These are phyloP conservation scores for Termitomyces eurrhizus DNA, from an alignment of 768 basidiomycete genomes.

Conservation along the genomic window DNA sequence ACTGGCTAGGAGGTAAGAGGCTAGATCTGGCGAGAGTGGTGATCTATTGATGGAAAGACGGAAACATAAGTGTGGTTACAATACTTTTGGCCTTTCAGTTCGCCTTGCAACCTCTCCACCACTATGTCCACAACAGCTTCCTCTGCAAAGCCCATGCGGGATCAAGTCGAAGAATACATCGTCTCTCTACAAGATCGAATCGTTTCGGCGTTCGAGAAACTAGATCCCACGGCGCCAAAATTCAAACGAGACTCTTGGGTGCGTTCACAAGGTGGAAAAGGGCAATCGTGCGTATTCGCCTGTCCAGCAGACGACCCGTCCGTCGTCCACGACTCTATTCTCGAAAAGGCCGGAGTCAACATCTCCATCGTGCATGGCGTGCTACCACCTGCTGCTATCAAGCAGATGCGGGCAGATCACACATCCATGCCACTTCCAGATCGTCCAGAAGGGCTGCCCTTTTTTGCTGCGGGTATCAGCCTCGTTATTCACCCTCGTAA, in stretches of 20 bases:
- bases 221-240: constrained; percentile 65
- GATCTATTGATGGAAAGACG: background rate
- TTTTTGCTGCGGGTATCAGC: constrained; percentile 90
- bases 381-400: constrained; percentile 85
- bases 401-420: constrained; percentile 95
- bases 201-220: constrained; percentile 67
- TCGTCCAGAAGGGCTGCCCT: constrained; percentile 66
- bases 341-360: constrained; percentile 97
- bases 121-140: constrained; percentile 15
- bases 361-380: constrained; percentile 87
- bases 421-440: constrained; percentile 65
- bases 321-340: constrained; percentile 39
- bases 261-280: constrained; percentile 69
- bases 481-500: constrained; percentile 93
- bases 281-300: constrained; percentile 81
- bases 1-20: background rate
- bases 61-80: background rate
- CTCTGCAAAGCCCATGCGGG: constrained; percentile 54
- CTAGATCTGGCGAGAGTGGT: background rate
- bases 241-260: constrained; percentile 85
- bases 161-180: constrained; percentile 75
- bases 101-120: background rate
- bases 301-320: constrained; percentile 34
- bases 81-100: background rate
- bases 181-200: constrained; percentile 75